These are phyloP conservation scores for Xylaria arbuscula DNA, from an alignment of 2,329 filamentous ascomycete species.

Conservation along the genomic window DNA sequence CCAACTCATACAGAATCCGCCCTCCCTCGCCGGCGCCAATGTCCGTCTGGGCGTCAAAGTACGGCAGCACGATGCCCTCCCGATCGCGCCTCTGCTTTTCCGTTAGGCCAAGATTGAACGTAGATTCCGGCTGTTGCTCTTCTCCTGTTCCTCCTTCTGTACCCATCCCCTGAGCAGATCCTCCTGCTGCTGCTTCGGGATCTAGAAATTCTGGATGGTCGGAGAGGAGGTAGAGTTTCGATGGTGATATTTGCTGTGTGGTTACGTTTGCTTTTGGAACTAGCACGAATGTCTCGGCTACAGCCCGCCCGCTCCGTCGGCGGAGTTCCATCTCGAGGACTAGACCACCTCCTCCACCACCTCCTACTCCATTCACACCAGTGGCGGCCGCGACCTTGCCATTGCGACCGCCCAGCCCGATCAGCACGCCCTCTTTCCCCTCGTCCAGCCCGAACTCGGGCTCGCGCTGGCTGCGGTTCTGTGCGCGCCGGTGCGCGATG, in stretches of 20 bases:
- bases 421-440: constrained; percentile 79
- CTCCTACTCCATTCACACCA: not conserved
- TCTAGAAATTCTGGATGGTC: constrained; percentile 78
- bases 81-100: constrained; percentile 89
- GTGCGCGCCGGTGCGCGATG: constrained; percentile 78
- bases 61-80: constrained; percentile 90
- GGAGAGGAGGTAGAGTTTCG: constrained; percentile 70
- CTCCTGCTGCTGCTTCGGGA: constrained; percentile 45
- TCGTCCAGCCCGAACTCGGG: constrained; percentile 84
- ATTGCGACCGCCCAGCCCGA: constrained; percentile 66
- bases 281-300: constrained; percentile 74
- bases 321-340: constrained; percentile 89
- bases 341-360: constrained; percentile 56
- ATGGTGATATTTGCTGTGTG: constrained; percentile 37
- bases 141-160: constrained; percentile 38
- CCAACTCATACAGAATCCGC: constrained; percentile 96
- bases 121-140: constrained; percentile 71
- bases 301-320: constrained; percentile 81
- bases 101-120: constrained; percentile 87
- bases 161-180: constrained; percentile 34
- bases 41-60: constrained; percentile 94
- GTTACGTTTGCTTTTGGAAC: constrained; percentile 38
- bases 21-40: constrained; percentile 85
- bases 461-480: constrained; percentile 77
- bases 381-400: constrained; percentile 43